These are phyloP conservation scores for Russula sp. DNA, from an alignment of 768 basidiomycete genomes.

Conservation along the genomic window DNA sequence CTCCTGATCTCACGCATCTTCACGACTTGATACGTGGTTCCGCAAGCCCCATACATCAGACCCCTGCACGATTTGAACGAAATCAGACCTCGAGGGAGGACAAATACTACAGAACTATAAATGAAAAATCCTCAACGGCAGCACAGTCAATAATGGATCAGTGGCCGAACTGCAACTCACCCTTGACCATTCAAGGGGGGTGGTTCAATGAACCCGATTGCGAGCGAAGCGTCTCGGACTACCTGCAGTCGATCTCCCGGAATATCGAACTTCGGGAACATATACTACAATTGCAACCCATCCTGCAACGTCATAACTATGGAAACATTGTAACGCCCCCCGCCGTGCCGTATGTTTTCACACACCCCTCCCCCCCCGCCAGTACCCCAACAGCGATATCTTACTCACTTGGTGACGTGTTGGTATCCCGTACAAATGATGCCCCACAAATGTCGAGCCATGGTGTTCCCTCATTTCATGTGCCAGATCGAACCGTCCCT, in stretches of 20 bases:
- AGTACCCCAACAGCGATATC: not conserved
- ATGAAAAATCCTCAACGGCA: not conserved
- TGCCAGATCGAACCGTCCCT: not conserved
- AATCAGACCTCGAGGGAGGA: too few relatives aligned
- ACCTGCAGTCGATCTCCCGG: not conserved
- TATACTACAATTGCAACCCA: not conserved
- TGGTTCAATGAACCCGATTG: not conserved
- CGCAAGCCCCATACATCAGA: not conserved
- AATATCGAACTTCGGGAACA: not conserved
- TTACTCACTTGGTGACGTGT: not conserved
- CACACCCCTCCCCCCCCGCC: not conserved
- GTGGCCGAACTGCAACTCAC: not conserved
- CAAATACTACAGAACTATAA: not conserved
- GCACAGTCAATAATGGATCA: not conserved
- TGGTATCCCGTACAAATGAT: not conserved
- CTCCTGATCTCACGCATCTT: not conserved
- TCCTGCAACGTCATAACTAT: not conserved
- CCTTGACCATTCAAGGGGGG: not conserved
- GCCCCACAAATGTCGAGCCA: too few relatives aligned
- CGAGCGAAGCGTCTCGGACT: not conserved
- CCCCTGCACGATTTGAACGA: not conserved
- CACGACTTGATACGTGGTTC: not conserved
- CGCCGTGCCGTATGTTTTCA: not conserved
- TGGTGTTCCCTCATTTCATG: not conserved
- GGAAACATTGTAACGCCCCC: not conserved